A percentile compares a stretch with the other conserved stretches of the same genome.
Conservation (phyloP, 805 yeast species). For the Diddensiella santjacobensis region DNA sequence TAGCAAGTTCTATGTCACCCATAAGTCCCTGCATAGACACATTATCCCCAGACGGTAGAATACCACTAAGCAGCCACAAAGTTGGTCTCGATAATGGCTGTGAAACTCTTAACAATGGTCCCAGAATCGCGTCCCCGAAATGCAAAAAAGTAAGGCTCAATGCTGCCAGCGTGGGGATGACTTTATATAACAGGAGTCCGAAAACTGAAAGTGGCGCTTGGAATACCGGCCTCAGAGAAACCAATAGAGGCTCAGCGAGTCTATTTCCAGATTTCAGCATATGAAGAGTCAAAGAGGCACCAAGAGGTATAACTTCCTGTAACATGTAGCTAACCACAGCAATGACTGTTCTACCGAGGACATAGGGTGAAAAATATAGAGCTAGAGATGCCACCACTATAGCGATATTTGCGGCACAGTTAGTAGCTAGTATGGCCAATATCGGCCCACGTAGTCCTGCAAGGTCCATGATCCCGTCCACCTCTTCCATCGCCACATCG, state of each 20-base stretch:
- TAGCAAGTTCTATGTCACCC: not conserved
- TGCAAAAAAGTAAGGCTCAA: too few species aligned
- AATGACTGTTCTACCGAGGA: constrained; percentile 22
- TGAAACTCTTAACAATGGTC: too few species aligned
- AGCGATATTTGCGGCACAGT: constrained; percentile 21
- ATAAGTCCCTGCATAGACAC: not conserved
- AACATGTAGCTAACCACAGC: not conserved
- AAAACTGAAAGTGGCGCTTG: too few species aligned
- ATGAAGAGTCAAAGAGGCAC: too few species aligned
- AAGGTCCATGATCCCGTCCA: constrained; percentile 30
- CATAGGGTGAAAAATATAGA: constrained; percentile 27
- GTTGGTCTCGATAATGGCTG: not conserved
- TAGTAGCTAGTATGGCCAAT: constrained; percentile 21
- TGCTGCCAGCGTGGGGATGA: not conserved
- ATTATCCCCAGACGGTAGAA: not conserved
- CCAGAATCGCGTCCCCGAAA: too few species aligned
- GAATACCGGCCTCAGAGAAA: too few species aligned
- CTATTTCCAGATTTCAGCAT: not conserved
- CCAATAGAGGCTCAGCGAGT: not conserved
- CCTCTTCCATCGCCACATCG: constrained; percentile 23
- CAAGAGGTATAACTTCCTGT: not conserved
- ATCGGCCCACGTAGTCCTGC: constrained; percentile 28
- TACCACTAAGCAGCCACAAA: not conserved
- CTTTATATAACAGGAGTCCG: not conserved
- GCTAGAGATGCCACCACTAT: constrained; percentile 16